Evolutionary conservation across 768 basidiomycete species (phyloP).

Genomic region (Hypholoma sublateritium): DNA sequence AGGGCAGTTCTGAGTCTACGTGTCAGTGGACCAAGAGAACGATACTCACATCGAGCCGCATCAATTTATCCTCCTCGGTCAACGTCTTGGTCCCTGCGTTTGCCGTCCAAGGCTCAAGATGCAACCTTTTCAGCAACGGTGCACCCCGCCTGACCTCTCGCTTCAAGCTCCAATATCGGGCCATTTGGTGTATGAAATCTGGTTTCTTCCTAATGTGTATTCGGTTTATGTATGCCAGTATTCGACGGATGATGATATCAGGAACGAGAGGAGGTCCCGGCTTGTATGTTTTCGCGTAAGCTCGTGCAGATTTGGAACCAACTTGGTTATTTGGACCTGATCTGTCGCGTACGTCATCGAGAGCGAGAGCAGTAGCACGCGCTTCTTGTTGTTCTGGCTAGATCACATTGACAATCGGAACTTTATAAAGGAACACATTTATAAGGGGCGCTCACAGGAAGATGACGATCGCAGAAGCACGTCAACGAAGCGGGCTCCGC

Average conservation of each 20-base stretch:
- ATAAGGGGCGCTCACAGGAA: slow-evolving; percentile 59
- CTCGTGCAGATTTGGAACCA: slow-evolving; percentile 78
- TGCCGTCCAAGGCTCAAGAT: slow-evolving; percentile 97
- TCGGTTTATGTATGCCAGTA: slow-evolving; percentile 71
- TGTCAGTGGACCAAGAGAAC: not conserved
- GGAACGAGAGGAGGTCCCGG: slow-evolving; percentile 94
- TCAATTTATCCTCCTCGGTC: slow-evolving; percentile 78
- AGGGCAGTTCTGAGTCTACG: slow-evolving; percentile 1
- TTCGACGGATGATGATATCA: slow-evolving; percentile 74
- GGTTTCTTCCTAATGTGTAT: slow-evolving; percentile 72
- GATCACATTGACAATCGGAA: not conserved
- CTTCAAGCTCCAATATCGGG: slow-evolving; percentile 97
- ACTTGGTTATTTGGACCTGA: slow-evolving; percentile 37
- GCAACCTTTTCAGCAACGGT: slow-evolving; percentile 87
- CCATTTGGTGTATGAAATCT: slow-evolving; percentile 76
- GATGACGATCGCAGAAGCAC: slow-evolving; percentile 88
- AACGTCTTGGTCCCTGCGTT: slow-evolving; percentile 59
- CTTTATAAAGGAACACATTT: not conserved
- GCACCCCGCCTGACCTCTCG: slow-evolving; percentile 91
- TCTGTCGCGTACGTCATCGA: slow-evolving; percentile 45
- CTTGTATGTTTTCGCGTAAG: slow-evolving; percentile 90
- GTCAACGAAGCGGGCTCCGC: slow-evolving; percentile 71
- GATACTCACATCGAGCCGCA: slow-evolving; percentile 74
- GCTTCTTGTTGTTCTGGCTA: slow-evolving; percentile 72
- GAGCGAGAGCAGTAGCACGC: slow-evolving; percentile 53